phyloP scores from a whole-genome alignment of 23 red algal genomes.

The Gracilariopsis chorda region DNA sequence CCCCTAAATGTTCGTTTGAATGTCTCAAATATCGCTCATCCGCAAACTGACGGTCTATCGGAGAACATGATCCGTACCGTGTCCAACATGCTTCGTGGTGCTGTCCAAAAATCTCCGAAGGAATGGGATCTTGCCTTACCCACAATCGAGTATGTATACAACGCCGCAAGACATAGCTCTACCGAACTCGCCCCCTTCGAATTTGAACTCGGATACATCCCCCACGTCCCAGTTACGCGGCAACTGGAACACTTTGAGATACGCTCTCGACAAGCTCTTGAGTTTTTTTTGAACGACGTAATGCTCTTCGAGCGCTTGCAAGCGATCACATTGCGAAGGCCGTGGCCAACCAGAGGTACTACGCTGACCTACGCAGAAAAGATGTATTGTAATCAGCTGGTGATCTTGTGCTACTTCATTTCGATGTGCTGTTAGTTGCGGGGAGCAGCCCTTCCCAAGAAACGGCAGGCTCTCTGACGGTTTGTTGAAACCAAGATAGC shows the following conservation, averaged over 20 bases:
- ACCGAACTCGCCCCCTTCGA: not conserved
- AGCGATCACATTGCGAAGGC: not conserved
- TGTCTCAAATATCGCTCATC: not conserved
- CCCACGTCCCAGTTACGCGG: not conserved
- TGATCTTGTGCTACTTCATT: no score
- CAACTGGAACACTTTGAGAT: not conserved
- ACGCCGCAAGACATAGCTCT: not conserved
- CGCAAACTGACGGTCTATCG: conserved; percentile 7
- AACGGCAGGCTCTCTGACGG: no score
- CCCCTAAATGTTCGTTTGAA: not conserved
- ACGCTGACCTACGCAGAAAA: not conserved
- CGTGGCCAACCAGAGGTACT: not conserved
- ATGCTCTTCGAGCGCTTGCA: not conserved
- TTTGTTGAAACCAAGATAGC: no score
- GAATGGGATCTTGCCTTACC: not conserved
- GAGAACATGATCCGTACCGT: conserved; percentile 31
- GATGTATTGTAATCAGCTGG: not conserved
- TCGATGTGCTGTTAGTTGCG: no score
- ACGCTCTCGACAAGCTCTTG: not conserved
- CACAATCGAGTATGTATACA: conserved; percentile 9
- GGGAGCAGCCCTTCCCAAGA: no score
- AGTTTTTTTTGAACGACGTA: not conserved
- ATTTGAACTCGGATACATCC: not conserved
- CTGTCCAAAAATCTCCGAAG: not conserved
- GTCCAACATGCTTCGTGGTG: not conserved